Evolutionary conservation across 2,329 filamentous ascomycete genomes (phyloP).

Genomic region (Endocalyx cinctus): DNA sequence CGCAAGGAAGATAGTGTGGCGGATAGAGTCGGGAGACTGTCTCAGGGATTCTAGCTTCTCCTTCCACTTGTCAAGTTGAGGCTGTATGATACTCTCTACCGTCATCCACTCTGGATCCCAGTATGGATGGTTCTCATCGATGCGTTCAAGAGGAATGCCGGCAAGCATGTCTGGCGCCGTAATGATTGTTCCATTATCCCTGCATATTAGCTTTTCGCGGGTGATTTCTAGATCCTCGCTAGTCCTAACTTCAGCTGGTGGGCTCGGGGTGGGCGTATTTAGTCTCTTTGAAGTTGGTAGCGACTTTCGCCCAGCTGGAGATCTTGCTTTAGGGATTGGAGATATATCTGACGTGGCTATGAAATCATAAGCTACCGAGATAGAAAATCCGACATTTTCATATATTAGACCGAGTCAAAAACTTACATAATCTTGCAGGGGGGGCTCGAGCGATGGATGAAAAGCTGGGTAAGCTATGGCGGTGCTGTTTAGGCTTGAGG

Average conservation of each 20-base stretch:
- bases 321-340: constrained; percentile 18
- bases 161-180: constrained; percentile 47
- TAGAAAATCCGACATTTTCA: too few species aligned
- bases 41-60: constrained; percentile 36
- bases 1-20: constrained; percentile 45
- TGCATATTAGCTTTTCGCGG: constrained; percentile 38
- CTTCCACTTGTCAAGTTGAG: constrained; percentile 42
- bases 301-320: constrained; percentile 24
- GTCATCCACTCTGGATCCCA: constrained; percentile 52
- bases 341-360: constrained; percentile 14
- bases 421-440: constrained; percentile 13
- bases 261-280: constrained; percentile 16
- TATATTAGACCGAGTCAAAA: too few species aligned
- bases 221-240: constrained; percentile 37
- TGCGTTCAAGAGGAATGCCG: constrained; percentile 50
- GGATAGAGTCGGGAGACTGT: constrained; percentile 22
- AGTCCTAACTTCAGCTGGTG: constrained; percentile 9
- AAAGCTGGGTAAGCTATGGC: constrained; percentile 24
- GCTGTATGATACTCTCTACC: constrained; percentile 37
- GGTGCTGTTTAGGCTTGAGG: constrained; percentile 23
- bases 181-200: constrained; percentile 45
- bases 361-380: neutral
- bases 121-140: constrained; percentile 45
- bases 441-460: constrained; percentile 11
- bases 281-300: constrained; percentile 24